Evolutionary conservation across 2,329 filamentous ascomycete species (phyloP), one percentile per base, ranked within the genome.

Genomic region (Fusarium camptoceras): DNA sequence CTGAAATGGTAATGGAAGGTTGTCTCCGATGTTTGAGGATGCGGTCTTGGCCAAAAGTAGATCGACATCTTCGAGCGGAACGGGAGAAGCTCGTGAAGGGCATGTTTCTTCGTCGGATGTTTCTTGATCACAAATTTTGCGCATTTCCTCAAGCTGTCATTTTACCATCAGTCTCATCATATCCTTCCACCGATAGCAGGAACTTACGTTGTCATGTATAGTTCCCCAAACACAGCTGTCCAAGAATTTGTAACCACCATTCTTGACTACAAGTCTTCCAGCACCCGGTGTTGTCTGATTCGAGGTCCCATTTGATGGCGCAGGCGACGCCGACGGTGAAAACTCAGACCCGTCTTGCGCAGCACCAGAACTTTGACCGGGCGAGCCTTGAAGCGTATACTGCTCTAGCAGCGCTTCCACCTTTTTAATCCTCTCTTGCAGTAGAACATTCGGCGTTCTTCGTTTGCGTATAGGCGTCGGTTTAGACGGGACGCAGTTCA

Each of bases 171-270:
- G 54, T 18, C 15, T 48, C 4, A 8, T 6, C 0, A 2, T 1
- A 2, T 12, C 20, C 6, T 3, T 12, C 25, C 5, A 10, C 6
- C 3, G 2, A 7, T 2, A 2, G 1, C 7, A 9, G 8, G 14
- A 14, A 25, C 48, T 3, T 1, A 64, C 61, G 8, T 64, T 64
- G 1, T 64, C 62, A 4, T 64, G 41, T 1, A 64, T 64, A 4
- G 46, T 65, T 1, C 44, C 39, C 51, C 53, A 64, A 8, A 64
- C 7, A 1, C 44, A 65, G 3, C 51, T 64, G 1, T 64, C 62
- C 6, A 59, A 16, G 22, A 64, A 64, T 7, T 59, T 64, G 18
- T 64, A 64, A 1, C 60, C 62, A 3, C 62, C 62, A 18, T 64
- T 65, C 0, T 34, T 47, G 4, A 64, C 60, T 1, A 64, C 60